Conservation (phyloP, 2,329 filamentous ascomycete genomes). For the Colletotrichum incanum region DNA sequence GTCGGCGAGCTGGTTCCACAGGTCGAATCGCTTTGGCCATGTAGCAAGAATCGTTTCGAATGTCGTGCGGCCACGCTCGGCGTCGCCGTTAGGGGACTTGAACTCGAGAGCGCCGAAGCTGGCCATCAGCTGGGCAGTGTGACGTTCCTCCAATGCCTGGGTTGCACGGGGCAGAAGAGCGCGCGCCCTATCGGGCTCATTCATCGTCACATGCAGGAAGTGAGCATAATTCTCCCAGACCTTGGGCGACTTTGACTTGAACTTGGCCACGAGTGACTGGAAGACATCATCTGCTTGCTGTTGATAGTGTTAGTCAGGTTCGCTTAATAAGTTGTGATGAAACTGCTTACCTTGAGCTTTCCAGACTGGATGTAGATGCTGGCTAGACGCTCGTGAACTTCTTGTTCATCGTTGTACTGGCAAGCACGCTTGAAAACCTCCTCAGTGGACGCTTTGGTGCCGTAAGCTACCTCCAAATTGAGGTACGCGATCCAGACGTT, state of each 20-base stretch:
- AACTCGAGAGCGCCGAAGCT: slow-evolving; percentile 96
- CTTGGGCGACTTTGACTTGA: slow-evolving; percentile 82
- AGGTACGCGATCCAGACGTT: slow-evolving; percentile 96
- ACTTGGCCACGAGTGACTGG: slow-evolving; percentile 89
- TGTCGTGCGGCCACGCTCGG: slow-evolving; percentile 93
- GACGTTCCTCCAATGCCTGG: slow-evolving; percentile 81
- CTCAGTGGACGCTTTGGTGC: slow-evolving; percentile 85
- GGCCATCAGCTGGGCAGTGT: slow-evolving; percentile 79
- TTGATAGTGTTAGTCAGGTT: slow-evolving; percentile 38
- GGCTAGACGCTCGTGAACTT: slow-evolving; percentile 89
- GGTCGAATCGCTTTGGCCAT: slow-evolving; percentile 90
- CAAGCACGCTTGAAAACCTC: slow-evolving; percentile 93
- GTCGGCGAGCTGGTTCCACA: slow-evolving; percentile 94
- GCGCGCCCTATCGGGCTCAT: slow-evolving; percentile 81
- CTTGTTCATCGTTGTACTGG: slow-evolving; percentile 92
- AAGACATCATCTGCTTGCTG: slow-evolving; percentile 93
- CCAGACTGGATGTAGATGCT: slow-evolving; percentile 96
- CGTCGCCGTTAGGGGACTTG: slow-evolving; percentile 83
- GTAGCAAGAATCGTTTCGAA: slow-evolving; percentile 90
- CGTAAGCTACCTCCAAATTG: slow-evolving; percentile 94
- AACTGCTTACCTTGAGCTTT: slow-evolving; percentile 80
- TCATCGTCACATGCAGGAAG: slow-evolving; percentile 85
- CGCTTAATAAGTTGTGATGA: accelerated
- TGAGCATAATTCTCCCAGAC: slow-evolving; percentile 97
- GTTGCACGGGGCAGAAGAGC: slow-evolving; percentile 86